These are phyloP conservation scores for Mucuna pruriens DNA, from an alignment of 306 rosid species.

Conservation along the genomic window DNA sequence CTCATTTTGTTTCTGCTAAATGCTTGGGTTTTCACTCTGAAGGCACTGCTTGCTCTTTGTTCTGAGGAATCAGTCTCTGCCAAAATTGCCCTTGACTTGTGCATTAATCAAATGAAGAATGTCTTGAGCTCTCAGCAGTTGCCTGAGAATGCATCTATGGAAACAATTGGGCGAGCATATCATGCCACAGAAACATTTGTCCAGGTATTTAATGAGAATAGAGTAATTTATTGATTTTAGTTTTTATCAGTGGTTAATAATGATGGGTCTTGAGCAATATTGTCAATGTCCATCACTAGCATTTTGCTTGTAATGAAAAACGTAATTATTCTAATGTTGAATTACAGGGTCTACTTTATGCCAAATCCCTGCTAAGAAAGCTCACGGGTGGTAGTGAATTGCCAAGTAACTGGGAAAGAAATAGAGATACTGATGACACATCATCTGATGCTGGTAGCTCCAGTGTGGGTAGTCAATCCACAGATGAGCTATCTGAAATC, in stretches of 20 bases:
- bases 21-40: slow-evolving; percentile 47
- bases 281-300: slow-evolving; percentile 31
- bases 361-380: slow-evolving; percentile 89
- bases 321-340: slow-evolving; percentile 25
- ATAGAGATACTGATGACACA: slow-evolving; percentile 83
- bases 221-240: slow-evolving; percentile 15
- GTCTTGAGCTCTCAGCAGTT: slow-evolving; percentile 84
- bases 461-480: slow-evolving; percentile 87
- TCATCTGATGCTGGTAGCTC: slow-evolving; percentile 99
- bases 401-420: slow-evolving; percentile 71
- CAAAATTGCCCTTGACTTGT: slow-evolving; percentile 89
- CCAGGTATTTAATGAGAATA: slow-evolving; percentile 63
- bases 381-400: slow-evolving; percentile 76
- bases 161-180: slow-evolving; percentile 94
- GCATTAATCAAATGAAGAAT: slow-evolving; percentile 92
- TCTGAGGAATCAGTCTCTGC: slow-evolving; percentile 88
- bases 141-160: slow-evolving; percentile 93
- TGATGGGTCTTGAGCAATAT: not conserved
- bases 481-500: slow-evolving; percentile 87
- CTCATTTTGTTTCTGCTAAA: slow-evolving; percentile 37
- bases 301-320: slow-evolving; percentile 30
- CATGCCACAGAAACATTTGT: slow-evolving; percentile 95
- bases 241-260: slow-evolving; percentile 13
- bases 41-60: slow-evolving; percentile 93
- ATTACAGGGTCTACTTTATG: slow-evolving; percentile 83